Evolutionary conservation across 257 asterid species (phyloP), one percentile per base, ranked within the genome.

Genomic region (Jasminum sambac): DNA sequence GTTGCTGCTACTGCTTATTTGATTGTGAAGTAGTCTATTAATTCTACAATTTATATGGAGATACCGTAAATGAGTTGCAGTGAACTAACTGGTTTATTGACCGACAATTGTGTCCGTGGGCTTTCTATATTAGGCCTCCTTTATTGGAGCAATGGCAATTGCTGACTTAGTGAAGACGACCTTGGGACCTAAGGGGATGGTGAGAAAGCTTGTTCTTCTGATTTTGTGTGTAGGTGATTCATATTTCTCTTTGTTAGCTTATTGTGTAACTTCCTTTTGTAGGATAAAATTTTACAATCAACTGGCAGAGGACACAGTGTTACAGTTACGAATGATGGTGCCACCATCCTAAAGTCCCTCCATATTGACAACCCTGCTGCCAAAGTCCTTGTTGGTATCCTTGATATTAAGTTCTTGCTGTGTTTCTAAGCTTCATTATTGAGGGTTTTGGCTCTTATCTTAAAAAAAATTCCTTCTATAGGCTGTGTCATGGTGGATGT

Each of bases 321-420:
- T 34, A 89, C 99, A 0, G 99, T 95, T 62, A 95, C 99, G 44
- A 95, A 95, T 74, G 99, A 95, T 77, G 99, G 99, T 52, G 99
- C 99, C 19, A 91, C 99, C 75, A 91, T 95, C 88, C 83, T 95
- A 69, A 95, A 91, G 86, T 91, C 99, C 34, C 87, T 91, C 62
- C 99, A 95, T 77, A 95, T 95, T 69, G 99, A 95, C 82, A 95
- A 95, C 69, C 84, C 99, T 62, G 99, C 99, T 64, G 99, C 99
- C 30, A 95, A 91, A 90, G 99, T 95, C 61, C 98, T 95, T 68
- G 83, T 95, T 50, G 99, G 99, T 95, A 88, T 90, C 89, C 88
- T 89, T 89, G 76, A 11, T 72, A 39, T 43, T 37, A 12, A 17
- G 16, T 67, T 26, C 44, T 48, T 46, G 3, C 41, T n/a, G 13